Base-by-base conservation (phyloP, 108 stramenopile species). In the Pseudonitzschia pungens region DNA sequence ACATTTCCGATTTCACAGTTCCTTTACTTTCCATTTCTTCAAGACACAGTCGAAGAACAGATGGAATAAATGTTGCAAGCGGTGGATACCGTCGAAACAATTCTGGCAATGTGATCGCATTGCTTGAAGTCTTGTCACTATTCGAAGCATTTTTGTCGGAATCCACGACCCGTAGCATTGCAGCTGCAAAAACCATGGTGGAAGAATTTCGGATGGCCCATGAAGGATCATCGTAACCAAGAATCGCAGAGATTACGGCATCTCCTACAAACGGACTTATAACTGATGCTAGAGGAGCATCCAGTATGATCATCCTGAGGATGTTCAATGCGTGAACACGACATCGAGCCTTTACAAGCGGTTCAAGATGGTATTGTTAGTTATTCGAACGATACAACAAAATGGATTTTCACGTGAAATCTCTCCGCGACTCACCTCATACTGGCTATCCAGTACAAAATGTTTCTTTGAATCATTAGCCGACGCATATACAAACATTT, bases 241-340 rank as follows among this genome's bases (percentile, higher is more conserved):
- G 29, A 15, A 84, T 59, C 14, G 83, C 50, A 52, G 74, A 60
- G 11, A 82, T 64, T 20, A 90, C 74, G 57, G 77, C 52, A 67
- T 86, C 81, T 7, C 85, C 85, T 31, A 83, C 56, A 59, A 84
- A 68, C 22, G 71, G 77, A 12, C 27, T 24, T 18, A 84, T 70
- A 8, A 80, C 76, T 27, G 28, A 64, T 6, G 85, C 68, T 12
- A 90, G 73, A 20, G 89, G 84, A 32, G 87, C 76, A 65, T 87
- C 86, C 20, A 87, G 80, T 66, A 87, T 74, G 21, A 85, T 71
- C 59, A 85, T 71, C 60, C 87, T 57, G 12, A 90, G 55, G 1
- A 90, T 77, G 69, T 90, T 90, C 65, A 90, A 55, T 20, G 87
- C 83, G 71, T 90, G 89, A 24, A 90, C 80, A 16, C 89, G 63